These are phyloP conservation scores for Juncus inflexus DNA, from an alignment of 176 grass and related monocot genomes.

Conservation along the genomic window DNA sequence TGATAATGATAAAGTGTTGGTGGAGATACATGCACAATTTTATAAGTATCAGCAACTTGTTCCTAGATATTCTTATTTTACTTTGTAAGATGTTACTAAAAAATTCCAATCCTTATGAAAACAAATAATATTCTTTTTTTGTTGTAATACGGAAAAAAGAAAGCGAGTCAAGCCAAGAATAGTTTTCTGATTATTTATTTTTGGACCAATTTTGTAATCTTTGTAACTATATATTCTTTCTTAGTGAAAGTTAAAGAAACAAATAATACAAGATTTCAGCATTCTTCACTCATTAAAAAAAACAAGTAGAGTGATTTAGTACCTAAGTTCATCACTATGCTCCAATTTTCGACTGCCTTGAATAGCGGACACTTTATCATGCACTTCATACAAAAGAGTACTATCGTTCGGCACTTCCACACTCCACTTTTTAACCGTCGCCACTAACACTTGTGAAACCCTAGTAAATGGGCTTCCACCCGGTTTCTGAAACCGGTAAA, in stretches of 20 bases:
- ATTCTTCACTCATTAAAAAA: no score
- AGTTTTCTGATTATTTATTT: no score
- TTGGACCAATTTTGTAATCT: no score
- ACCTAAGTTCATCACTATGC: slow-evolving; percentile 50
- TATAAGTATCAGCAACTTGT: neutral
- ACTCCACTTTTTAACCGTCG: slow-evolving; percentile 45
- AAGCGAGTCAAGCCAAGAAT: no score
- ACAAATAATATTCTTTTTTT: no score
- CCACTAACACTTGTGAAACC: slow-evolving; percentile 52
- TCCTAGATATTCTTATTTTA: no score
- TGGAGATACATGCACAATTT: neutral
- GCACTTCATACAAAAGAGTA: slow-evolving; percentile 52
- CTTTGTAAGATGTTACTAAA: no score
- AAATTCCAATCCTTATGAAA: no score
- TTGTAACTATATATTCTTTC: neutral
- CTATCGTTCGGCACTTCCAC: slow-evolving; percentile 31
- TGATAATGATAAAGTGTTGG: no score
- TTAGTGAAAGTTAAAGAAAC: neutral
- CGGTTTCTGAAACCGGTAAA: slow-evolving; percentile 64
- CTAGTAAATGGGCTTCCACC: slow-evolving; percentile 57
- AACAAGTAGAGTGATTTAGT: slow-evolving; percentile 3
- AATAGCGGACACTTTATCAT: slow-evolving; percentile 32
- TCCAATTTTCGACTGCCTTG: slow-evolving; percentile 47
- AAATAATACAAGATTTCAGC: neutral
- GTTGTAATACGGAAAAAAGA: no score